These are phyloP conservation scores for Metschnikowia lachancei DNA, from an alignment of 805 yeast species.

Conservation along the genomic window DNA sequence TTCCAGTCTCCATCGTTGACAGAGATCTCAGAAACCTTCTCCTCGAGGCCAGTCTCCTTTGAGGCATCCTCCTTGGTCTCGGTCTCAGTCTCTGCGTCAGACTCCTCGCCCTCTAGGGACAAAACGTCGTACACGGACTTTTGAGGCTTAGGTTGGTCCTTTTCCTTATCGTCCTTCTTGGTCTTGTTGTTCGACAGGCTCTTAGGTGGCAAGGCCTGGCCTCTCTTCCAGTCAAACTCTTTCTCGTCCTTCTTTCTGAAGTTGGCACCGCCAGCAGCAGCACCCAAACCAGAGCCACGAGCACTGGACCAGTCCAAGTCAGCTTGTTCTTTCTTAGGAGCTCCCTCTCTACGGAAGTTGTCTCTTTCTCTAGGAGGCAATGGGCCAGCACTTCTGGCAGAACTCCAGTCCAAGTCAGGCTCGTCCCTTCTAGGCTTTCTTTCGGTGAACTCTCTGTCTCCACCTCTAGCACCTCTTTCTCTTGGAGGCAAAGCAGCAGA, in stretches of 20 bases:
- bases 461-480: neutral
- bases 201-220: conserved; percentile 29
- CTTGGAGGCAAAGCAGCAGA: conserved; percentile 12
- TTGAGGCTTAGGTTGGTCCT: conserved; percentile 17
- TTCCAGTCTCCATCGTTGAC: conserved; percentile 14
- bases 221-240: conserved; percentile 39
- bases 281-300: conserved; percentile 16
- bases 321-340: conserved; percentile 20
- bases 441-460: conserved; percentile 16
- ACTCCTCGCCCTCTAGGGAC: conserved; percentile 19
- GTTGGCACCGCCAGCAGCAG: conserved; percentile 6
- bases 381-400: conserved; percentile 33
- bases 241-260: conserved; percentile 26
- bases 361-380: conserved; percentile 37
- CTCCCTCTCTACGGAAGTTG: conserved; percentile 5
- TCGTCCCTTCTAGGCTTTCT: conserved; percentile 36
- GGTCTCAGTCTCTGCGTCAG: conserved; percentile 10
- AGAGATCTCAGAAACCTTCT: conserved; percentile 15
- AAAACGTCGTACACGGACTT: conserved; percentile 21
- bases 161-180: conserved; percentile 13
- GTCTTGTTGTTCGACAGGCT: conserved; percentile 6
- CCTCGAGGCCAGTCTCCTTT: conserved; percentile 18
- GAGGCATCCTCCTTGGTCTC: neutral
- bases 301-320: conserved; percentile 28
- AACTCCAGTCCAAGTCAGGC: conserved; percentile 43